Evolutionary conservation across 208 protist species (phyloP).

Genomic region (Acanthamoeba triangularis): DNA sequence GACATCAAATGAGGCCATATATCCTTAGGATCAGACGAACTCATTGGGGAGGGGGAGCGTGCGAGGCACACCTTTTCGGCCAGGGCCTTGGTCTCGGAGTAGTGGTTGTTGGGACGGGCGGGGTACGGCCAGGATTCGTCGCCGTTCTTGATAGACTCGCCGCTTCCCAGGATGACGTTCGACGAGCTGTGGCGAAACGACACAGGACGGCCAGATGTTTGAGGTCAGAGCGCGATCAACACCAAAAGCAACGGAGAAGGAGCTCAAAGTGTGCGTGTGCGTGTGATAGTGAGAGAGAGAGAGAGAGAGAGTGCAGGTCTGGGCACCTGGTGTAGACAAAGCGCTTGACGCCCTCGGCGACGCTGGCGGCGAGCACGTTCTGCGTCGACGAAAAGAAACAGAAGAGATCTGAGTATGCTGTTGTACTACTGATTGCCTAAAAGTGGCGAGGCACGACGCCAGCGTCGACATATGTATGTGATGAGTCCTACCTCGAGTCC

Average conservation of each 20-base stretch:
- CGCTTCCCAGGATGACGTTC: background rate
- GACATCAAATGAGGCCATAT: background rate
- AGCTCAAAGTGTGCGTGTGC: background rate
- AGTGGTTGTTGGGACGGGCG: slow-evolving; percentile 17
- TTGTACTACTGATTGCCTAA: background rate
- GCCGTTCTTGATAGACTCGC: slow-evolving; percentile 15
- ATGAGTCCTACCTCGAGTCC: slow-evolving; percentile 22
- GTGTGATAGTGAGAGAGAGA: background rate
- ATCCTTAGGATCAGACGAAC: no score
- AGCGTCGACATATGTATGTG: background rate
- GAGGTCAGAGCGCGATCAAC: no score
- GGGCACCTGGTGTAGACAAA: slow-evolving; percentile 42
- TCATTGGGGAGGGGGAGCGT: no score
- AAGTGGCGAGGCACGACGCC: background rate
- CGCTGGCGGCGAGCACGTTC: background rate
- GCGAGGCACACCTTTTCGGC: background rate
- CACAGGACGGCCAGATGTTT: background rate
- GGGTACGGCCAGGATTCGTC: slow-evolving; percentile 68
- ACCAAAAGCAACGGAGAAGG: no score
- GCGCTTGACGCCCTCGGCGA: background rate
- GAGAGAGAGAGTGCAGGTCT: background rate
- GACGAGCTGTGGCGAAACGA: background rate
- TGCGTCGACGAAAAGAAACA: background rate
- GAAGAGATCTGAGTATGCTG: background rate
- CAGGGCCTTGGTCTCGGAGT: slow-evolving; percentile 42